These are phyloP conservation scores for Phoma sp. DNA, from an alignment of 2,329 filamentous ascomycete genomes.

Conservation along the genomic window DNA sequence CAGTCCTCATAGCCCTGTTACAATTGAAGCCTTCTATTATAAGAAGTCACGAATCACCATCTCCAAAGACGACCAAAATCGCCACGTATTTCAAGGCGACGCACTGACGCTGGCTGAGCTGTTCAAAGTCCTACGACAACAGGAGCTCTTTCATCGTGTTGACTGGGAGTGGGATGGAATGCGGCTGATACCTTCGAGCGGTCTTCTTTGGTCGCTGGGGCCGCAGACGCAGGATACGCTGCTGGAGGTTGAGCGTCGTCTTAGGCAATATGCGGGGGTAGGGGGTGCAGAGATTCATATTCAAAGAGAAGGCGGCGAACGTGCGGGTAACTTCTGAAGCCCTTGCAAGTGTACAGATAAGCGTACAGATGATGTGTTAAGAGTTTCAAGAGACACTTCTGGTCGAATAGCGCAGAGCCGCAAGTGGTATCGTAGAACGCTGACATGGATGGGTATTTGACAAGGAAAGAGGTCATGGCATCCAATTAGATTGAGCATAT, in stretches of 20 bases:
- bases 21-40: background rate
- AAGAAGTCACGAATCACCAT: background rate
- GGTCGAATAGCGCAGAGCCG: too few relatives aligned
- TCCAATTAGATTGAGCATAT: too few relatives aligned
- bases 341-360: too few relatives aligned
- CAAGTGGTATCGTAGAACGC: too few relatives aligned
- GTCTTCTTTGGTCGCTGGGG: background rate
- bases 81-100: background rate
- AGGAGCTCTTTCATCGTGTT: background rate
- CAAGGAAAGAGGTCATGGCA: too few relatives aligned
- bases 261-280: background rate
- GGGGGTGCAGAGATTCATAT: background rate
- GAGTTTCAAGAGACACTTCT: too few relatives aligned
- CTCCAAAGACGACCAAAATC: background rate
- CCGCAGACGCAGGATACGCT: background rate
- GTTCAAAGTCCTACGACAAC: background rate
- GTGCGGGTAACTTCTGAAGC: too few relatives aligned
- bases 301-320: background rate
- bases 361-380: too few relatives aligned
- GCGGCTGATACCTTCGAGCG: background rate
- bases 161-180: constrained; percentile 7
- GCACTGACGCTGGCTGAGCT: background rate
- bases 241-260: background rate
- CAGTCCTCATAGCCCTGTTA: background rate
- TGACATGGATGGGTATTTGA: too few relatives aligned